These are phyloP conservation scores for Zygotorulaspora sp. DNA, from an alignment of 805 yeast genomes.

Conservation along the genomic window DNA sequence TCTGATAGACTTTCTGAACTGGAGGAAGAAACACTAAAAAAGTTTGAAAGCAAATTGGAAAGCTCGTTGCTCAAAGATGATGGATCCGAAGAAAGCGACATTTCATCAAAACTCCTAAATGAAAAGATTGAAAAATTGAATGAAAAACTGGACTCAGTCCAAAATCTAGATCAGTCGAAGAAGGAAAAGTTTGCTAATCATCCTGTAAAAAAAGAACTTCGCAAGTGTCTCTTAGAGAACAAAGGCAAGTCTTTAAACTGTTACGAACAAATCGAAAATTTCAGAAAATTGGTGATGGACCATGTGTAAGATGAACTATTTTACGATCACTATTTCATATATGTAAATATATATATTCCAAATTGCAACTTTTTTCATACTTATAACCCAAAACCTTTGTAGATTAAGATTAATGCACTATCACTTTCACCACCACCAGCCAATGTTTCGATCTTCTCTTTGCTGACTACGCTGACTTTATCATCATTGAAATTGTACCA, in stretches of 20 bases:
- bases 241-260: constrained; percentile 68
- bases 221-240: constrained; percentile 55
- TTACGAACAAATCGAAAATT: constrained; percentile 72
- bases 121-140: constrained; percentile 43
- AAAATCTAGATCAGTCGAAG: constrained; percentile 31
- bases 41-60: constrained; percentile 48
- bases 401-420: constrained; percentile 83
- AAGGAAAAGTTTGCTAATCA: constrained; percentile 25
- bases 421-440: constrained; percentile 99
- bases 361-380: constrained; percentile 5
- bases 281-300: constrained; percentile 50
- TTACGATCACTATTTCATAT: not conserved
- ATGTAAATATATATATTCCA: constrained; percentile 11
- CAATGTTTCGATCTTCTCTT: constrained; percentile 74
- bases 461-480: constrained; percentile 70
- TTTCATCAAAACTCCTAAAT: constrained; percentile 34
- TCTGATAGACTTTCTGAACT: constrained; percentile 50
- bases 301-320: constrained; percentile 1
- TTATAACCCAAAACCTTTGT: constrained; percentile 72
- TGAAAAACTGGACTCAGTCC: constrained; percentile 36
- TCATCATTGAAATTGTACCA: constrained; percentile 98
- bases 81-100: constrained; percentile 25
- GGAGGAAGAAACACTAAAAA: constrained; percentile 47
- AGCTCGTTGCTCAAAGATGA: constrained; percentile 38
- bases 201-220: constrained; percentile 44